A percentile compares a stretch with the other conserved stretches of the same genome.
phyloP scores from a whole-genome alignment of 331 rosid genomes.

The Cydonia oblonga region DNA sequence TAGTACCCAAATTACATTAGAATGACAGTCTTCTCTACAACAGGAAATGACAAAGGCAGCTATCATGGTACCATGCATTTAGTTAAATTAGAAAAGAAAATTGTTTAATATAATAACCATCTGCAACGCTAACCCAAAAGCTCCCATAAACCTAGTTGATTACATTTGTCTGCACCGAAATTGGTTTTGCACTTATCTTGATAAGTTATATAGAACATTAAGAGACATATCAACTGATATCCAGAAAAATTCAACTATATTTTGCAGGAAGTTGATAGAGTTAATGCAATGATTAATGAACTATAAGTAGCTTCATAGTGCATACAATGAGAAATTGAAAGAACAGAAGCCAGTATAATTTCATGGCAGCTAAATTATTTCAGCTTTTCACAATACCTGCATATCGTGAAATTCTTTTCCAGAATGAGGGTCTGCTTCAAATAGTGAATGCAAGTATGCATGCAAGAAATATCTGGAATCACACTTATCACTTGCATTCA shows the following conservation, averaged over 20 bases:
- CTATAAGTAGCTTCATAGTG: not conserved
- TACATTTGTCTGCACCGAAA: not conserved
- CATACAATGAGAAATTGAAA: not conserved
- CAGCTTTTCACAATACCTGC: constrained; percentile 46
- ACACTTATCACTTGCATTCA: constrained; percentile 37
- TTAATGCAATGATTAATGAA: not conserved
- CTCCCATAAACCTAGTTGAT: not conserved
- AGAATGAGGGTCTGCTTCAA: constrained; percentile 79
- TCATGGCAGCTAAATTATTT: not conserved
- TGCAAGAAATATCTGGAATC: constrained; percentile 71
- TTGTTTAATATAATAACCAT: not conserved
- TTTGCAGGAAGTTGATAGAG: not conserved
- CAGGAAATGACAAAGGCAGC: not conserved
- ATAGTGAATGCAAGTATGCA: constrained; percentile 77
- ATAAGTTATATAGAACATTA: not conserved
- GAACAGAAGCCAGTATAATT: not conserved
- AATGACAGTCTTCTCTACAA: not conserved
- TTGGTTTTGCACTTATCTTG: not conserved
- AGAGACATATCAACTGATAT: not conserved
- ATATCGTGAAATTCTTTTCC: constrained; percentile 92
- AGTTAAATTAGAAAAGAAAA: not conserved
- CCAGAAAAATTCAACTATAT: not conserved
- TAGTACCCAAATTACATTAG: not conserved
- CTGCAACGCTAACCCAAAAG: not conserved
- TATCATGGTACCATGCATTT: not conserved